Conservation (phyloP, 106 monocot species). For the Chionographis japonica region DNA sequence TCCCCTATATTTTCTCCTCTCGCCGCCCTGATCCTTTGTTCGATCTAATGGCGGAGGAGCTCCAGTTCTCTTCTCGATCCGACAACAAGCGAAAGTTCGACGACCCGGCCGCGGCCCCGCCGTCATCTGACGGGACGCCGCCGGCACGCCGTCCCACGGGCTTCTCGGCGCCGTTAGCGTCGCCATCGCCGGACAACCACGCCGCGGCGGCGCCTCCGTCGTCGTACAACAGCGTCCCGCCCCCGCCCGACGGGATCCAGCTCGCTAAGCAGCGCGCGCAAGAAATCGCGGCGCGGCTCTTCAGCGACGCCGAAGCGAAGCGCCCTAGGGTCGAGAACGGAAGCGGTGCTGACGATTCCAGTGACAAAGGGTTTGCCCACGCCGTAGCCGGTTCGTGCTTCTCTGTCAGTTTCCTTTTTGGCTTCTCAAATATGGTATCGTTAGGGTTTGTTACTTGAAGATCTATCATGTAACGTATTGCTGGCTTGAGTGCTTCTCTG, state of each 20-base stretch:
- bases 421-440: too few relatives aligned
- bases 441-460: too few relatives aligned
- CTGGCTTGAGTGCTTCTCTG: too few relatives aligned
- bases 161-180: conserved; percentile 52
- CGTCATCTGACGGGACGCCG: conserved; percentile 6
- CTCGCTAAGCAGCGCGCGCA: conserved; percentile 85
- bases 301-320: conserved; percentile 83
- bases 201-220: conserved; percentile 9
- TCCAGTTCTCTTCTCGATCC: conserved; percentile 31
- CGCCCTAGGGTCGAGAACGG: conserved; percentile 68
- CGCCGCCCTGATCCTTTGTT: neutral
- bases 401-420: too few relatives aligned
- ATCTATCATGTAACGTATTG: too few relatives aligned
- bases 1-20: neutral
- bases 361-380: conserved; percentile 11
- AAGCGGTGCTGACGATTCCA: conserved; percentile 18
- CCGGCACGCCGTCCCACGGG: conserved; percentile 53
- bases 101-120: conserved; percentile 19
- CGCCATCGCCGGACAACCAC: conserved; percentile 13
- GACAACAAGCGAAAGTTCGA: conserved; percentile 90
- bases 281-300: conserved; percentile 71
- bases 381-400: neutral
- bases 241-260: conserved; percentile 62
- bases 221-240: conserved; percentile 72
- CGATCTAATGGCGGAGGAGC: conserved; percentile 58